Conservation (phyloP, 2,329 filamentous ascomycete species). For the Dendrostoma leiphaemia region DNA sequence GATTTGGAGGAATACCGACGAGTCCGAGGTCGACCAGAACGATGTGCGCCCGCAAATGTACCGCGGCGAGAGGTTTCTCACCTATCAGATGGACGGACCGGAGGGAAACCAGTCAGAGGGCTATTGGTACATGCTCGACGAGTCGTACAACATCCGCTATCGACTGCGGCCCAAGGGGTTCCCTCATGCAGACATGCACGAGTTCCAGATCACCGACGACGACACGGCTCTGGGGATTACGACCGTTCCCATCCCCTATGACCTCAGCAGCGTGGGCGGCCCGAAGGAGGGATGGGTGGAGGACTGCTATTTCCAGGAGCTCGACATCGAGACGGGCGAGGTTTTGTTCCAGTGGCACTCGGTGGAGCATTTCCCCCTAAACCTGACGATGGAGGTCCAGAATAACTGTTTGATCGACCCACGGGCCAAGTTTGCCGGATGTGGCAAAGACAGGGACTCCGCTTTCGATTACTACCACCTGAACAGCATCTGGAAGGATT, state of each 20-base stretch:
- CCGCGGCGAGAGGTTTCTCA: conserved; percentile 30
- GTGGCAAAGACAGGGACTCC: conserved; percentile 8
- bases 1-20: conserved; percentile 23
- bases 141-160: conserved; percentile 14
- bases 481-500: conserved; percentile 34
- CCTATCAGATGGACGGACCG: conserved; percentile 30
- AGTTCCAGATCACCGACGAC: conserved; percentile 39
- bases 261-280: conserved; percentile 31
- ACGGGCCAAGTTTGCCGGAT: conserved; percentile 14
- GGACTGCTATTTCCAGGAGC: conserved; percentile 38
- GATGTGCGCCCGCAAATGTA: conserved; percentile 28
- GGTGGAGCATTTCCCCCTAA: conserved; percentile 9
- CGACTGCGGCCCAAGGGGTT: conserved; percentile 24
- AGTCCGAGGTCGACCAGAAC: conserved; percentile 17
- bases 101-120: conserved; percentile 10
- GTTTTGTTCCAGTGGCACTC: conserved; percentile 35
- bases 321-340: conserved; percentile 35
- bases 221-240: conserved; percentile 41
- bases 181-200: conserved; percentile 37
- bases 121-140: conserved; percentile 18
- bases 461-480: conserved; percentile 38
- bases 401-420: conserved; percentile 15
- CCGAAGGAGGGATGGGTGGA: conserved; percentile 29
- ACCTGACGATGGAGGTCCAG: conserved; percentile 16
- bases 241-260: conserved; percentile 33